Evolutionary conservation across 345 rosid species (phyloP).

Genomic region (Gossypium herbaceum): DNA sequence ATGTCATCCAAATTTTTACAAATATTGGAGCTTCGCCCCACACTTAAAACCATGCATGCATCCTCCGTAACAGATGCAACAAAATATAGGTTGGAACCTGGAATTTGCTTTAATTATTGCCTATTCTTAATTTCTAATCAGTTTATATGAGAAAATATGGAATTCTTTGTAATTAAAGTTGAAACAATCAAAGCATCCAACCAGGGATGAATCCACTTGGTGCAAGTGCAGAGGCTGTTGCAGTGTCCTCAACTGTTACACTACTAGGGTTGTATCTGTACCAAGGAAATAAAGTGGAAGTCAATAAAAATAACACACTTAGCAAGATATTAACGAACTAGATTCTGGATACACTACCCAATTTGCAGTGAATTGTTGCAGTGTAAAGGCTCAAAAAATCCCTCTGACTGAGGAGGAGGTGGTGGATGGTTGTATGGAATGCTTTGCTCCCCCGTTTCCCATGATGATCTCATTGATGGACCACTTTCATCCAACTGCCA

Average conservation of each 20-base stretch:
- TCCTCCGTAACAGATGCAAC: neutral
- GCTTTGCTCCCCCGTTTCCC: constrained; percentile 11
- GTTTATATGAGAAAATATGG: neutral
- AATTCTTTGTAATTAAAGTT: neutral
- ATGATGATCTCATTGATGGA: neutral
- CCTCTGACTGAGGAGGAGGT: constrained; percentile 11
- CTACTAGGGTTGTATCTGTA: constrained; percentile 24
- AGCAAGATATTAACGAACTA: neutral
- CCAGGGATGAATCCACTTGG: constrained; percentile 39
- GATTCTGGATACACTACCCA: constrained; percentile 22
- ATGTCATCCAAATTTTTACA: neutral
- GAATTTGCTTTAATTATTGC: neutral
- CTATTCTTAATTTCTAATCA: neutral
- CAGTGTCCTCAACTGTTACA: constrained; percentile 20
- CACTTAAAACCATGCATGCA: neutral
- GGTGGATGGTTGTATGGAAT: constrained; percentile 4
- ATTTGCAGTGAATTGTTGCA: constrained; percentile 31
- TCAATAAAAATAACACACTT: neutral
- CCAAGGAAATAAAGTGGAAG: constrained; percentile 4
- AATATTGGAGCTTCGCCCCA: neutral
- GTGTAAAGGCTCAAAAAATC: constrained; percentile 33
- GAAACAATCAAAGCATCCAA: constrained; percentile 36
- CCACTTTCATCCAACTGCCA: constrained; percentile 4
- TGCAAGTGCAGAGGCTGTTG: constrained; percentile 27
- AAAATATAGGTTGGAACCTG: neutral